Evolutionary conservation across 2,329 filamentous ascomycete species (phyloP), one percentile per base, ranked within the genome.

Genomic region (Alternaria consortialis): DNA sequence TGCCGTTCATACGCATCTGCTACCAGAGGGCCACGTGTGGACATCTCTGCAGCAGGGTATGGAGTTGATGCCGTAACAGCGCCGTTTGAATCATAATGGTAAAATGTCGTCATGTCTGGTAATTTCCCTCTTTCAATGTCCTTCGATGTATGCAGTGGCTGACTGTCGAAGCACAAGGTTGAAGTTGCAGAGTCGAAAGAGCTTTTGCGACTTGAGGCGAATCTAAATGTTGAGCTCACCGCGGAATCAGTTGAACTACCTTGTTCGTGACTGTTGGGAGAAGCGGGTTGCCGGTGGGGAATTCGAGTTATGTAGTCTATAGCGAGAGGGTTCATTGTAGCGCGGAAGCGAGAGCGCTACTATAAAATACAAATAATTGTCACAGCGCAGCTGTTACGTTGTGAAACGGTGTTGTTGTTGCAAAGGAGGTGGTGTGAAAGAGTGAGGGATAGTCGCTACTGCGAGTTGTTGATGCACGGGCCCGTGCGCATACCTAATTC

Each of bases 31-130:
- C 25, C 17, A 46, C 29, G 9, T 29, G 31, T 34, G 12, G 36
- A 53, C 1, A 20, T 4, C 25, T 32, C 23, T 11, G 48, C 36
- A 5, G 48, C 17, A 11, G 58, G 59, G n/a, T 59, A 15, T 7
- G 52, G 3, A 13, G 9, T 25, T 1, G 56, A 56, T 36, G 50
- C 27, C 1, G n/a, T 56, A 31, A 65, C 43, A 4, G 15, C 43
- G 6, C 56, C 53, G 7, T 57, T 44, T 17, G 37, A n/a, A 4
- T 50, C 37, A 27, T 64, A 64, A 17, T 29, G 34, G 23, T 64
- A 64, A 9, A 47, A 62, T 7, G 62, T 64, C 4, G 60, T 52
- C 62, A 64, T 64, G 4, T 17, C 25, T 4, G 4, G 7, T 40
- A 11, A 13, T 44, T 32, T 27, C 15, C 17, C n/a, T 11, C 31